Evolutionary conservation across 805 yeast genomes (phyloP), one percentile per base, ranked within the genome.

Genomic region (Metschnikowia gelsemii): DNA sequence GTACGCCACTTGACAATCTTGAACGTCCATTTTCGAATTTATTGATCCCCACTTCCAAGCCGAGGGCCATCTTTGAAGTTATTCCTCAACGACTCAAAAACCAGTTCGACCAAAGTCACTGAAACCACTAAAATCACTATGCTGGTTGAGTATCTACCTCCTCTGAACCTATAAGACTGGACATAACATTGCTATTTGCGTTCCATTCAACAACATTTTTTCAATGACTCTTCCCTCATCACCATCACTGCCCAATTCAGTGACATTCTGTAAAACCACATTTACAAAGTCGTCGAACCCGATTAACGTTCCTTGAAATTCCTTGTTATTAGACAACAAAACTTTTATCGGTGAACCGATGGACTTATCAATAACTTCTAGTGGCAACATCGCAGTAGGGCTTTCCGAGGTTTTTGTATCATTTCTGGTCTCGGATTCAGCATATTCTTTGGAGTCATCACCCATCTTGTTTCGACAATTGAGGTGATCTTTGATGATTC

Each of bases 221-320:
- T 82, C 73, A 35, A 63, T 56, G 19, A 78, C 72, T 16, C 69
- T 72, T 24, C 67, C 72, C 30, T 70, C 64, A 42, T 61, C 57
- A 4, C 74, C 75, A 25, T 71, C 72, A 30, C 62, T 66, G 38
- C 72, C 77, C 3, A 57, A 57, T 41, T 87, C 96, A 7, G 75
- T 74, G 26, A 84, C 97, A 54, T 90, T 82, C 53, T 85, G 86
- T 38, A 93, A 72, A 8, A 93, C 95, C 63, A 90, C 80, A 59
- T 87, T 93, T 46, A 93, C 97, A 55, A 84, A 91, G 63, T 93
- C 98, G 61, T 93, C 99, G 62, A 91, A 91, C 1, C 98, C 98
- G 21, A 84, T 78, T 38, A 93, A 70, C 3, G 81, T 87, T 1
- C 99, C 99, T n/a, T 77, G 75, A 59, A 88, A 93, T 60, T 90